phyloP scores from a whole-genome alignment of 2,329 filamentous ascomycete species.

The Helotiales sp. region DNA sequence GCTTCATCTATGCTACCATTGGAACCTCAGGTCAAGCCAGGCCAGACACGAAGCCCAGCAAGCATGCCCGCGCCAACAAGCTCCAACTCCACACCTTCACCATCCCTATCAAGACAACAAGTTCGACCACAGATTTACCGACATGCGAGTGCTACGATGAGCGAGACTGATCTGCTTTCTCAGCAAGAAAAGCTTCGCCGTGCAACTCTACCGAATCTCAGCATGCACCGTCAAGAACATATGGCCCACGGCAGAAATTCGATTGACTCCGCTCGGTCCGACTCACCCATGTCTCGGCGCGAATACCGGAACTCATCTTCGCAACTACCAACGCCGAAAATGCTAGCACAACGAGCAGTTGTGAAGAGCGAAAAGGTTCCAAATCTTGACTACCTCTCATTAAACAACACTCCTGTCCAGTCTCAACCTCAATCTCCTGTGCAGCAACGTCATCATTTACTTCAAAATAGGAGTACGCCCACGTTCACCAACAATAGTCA shows the following conservation, averaged over 20 bases:
- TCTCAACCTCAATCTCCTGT: constrained; percentile 51
- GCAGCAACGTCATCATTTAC: constrained; percentile 36
- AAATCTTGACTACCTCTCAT: constrained; percentile 61
- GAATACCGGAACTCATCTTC: constrained; percentile 38
- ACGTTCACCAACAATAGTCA: constrained; percentile 31
- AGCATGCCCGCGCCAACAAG: constrained; percentile 41
- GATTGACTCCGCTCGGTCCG: constrained; percentile 25
- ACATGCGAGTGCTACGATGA: constrained; percentile 44
- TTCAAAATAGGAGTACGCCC: constrained; percentile 41
- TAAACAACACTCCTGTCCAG: constrained; percentile 47
- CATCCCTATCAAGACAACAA: constrained; percentile 40
- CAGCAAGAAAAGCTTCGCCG: constrained; percentile 60
- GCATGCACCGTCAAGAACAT: constrained; percentile 20
- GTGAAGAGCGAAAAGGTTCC: constrained; percentile 34
- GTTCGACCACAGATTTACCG: constrained; percentile 40
- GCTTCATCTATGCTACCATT: constrained; percentile 37
- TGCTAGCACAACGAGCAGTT: constrained; percentile 18
- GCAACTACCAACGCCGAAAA: constrained; percentile 20
- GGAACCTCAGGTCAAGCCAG: constrained; percentile 14
- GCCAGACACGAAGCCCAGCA: constrained; percentile 39
- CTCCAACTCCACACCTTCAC: constrained; percentile 27
- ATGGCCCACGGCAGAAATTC: constrained; percentile 29
- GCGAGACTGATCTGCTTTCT: constrained; percentile 53
- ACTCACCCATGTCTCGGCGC: constrained; percentile 40
- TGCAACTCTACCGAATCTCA: constrained; percentile 51